Evolutionary conservation across 257 asterid genomes (phyloP).

Genomic region (Capsicum pubescens): DNA sequence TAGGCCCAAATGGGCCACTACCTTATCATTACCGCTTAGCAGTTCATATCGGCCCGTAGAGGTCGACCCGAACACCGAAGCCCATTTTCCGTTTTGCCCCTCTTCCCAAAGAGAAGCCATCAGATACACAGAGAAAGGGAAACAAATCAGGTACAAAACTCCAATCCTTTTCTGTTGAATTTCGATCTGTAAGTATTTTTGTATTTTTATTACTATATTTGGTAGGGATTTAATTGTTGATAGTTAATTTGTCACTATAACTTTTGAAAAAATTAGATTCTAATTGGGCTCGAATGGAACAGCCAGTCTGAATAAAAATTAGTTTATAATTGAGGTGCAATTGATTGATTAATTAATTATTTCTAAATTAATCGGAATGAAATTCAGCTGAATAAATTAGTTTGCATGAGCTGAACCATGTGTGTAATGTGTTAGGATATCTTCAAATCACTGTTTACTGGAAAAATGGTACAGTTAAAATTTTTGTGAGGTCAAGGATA

Average conservation of each 20-base stretch:
- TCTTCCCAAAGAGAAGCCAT: not conserved
- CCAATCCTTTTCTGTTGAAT: not conserved
- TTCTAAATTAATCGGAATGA: not conserved
- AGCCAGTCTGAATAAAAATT: not conserved
- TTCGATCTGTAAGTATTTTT: conserved; percentile 14
- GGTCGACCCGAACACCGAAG: not conserved
- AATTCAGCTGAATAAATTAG: too few relatives aligned
- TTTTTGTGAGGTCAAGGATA: too few relatives aligned
- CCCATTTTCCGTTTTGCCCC: conserved; percentile 3
- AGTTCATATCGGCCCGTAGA: not conserved
- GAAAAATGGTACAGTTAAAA: too few relatives aligned
- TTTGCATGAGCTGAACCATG: too few relatives aligned
- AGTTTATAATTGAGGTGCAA: not conserved
- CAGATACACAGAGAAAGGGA: not conserved
- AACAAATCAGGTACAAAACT: not conserved
- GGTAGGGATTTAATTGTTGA: too few relatives aligned
- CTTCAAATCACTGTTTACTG: too few relatives aligned
- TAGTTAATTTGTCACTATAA: not conserved
- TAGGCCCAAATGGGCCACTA: not conserved
- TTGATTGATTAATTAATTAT: not conserved
- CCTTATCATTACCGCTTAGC: not conserved
- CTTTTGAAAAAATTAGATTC: not conserved
- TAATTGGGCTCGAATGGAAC: not conserved
- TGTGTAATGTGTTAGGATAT: too few relatives aligned
- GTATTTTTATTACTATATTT: not conserved